Conservation (phyloP, 2,329 filamentous ascomycete genomes). For the Sarocladium oryzae region DNA sequence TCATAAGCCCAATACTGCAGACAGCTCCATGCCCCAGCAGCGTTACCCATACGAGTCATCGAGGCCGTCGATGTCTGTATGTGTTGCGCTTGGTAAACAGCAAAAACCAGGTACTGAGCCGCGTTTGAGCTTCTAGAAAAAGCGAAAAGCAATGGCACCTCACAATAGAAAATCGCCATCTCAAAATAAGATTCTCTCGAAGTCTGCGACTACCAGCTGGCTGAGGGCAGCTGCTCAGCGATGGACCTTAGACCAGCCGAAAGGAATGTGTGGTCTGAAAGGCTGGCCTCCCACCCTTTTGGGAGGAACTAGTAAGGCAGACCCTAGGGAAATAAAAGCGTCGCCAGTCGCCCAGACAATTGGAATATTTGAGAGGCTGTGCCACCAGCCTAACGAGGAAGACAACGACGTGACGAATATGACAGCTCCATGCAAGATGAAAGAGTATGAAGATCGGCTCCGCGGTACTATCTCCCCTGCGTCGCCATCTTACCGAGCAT, state of each 20-base stretch:
- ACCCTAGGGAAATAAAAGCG: background rate
- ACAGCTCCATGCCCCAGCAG: too few species aligned
- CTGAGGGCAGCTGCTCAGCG: background rate
- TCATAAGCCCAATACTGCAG: too few species aligned
- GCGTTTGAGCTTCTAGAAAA: background rate
- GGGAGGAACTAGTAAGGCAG: background rate
- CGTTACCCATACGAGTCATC: background rate
- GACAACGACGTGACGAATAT: background rate
- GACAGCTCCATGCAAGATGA: background rate
- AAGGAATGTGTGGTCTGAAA: background rate
- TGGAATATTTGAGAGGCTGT: constrained; percentile 7
- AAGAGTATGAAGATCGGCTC: background rate
- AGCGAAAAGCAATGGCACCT: background rate
- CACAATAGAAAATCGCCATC: background rate
- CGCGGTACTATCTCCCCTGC: background rate
- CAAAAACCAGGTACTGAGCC: background rate
- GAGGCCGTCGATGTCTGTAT: background rate
- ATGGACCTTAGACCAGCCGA: background rate
- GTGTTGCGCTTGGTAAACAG: background rate
- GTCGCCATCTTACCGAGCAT: background rate
- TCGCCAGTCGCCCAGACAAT: constrained; percentile 6
- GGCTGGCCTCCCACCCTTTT: background rate
- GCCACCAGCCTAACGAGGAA: background rate
- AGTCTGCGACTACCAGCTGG: constrained; percentile 2
- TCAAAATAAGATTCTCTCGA: background rate